phyloP scores from a whole-genome alignment of 495 filamentous ascomycete genomes.

The Endocarpon pusillum region DNA sequence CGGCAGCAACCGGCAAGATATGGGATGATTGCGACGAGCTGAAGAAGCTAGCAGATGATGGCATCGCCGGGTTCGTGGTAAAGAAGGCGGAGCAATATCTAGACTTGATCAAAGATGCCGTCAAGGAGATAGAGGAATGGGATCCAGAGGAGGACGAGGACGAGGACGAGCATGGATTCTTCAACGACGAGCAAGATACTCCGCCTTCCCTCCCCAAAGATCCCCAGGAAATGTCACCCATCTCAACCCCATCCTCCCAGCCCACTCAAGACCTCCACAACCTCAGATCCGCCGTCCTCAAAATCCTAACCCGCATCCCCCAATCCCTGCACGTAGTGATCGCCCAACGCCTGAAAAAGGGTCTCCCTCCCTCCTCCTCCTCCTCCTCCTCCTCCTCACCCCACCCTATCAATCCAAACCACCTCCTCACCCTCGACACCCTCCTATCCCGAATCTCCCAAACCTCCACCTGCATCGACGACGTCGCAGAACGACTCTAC shows the following conservation, averaged over 20 bases:
- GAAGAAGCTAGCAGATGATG: slow-evolving; percentile 39
- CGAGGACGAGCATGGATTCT: slow-evolving; percentile 25
- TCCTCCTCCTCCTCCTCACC: too few species aligned
- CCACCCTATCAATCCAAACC: not conserved
- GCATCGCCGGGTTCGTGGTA: slow-evolving; percentile 43
- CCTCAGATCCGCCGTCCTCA: not conserved
- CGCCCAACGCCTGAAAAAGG: not conserved
- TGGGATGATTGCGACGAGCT: slow-evolving; percentile 58
- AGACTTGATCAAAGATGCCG: slow-evolving; percentile 59
- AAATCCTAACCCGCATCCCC: not conserved
- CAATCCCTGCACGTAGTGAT: not conserved
- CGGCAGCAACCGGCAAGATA: slow-evolving; percentile 27
- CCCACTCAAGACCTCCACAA: not conserved
- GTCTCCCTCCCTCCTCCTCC: too few species aligned
- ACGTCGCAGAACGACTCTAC: not conserved
- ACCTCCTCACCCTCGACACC: not conserved
- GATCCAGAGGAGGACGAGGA: slow-evolving; percentile 45
- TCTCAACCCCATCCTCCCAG: too few species aligned
- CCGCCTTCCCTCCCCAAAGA: too few species aligned
- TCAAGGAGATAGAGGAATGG: slow-evolving; percentile 76
- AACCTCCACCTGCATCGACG: not conserved
- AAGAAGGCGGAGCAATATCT: slow-evolving; percentile 46
- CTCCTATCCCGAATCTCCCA: not conserved
- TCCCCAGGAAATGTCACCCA: too few species aligned
- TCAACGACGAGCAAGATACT: slow-evolving; percentile 21